phyloP scores from a whole-genome alignment of 2,329 filamentous ascomycete species.

The Colletotrichum eremochloae region DNA sequence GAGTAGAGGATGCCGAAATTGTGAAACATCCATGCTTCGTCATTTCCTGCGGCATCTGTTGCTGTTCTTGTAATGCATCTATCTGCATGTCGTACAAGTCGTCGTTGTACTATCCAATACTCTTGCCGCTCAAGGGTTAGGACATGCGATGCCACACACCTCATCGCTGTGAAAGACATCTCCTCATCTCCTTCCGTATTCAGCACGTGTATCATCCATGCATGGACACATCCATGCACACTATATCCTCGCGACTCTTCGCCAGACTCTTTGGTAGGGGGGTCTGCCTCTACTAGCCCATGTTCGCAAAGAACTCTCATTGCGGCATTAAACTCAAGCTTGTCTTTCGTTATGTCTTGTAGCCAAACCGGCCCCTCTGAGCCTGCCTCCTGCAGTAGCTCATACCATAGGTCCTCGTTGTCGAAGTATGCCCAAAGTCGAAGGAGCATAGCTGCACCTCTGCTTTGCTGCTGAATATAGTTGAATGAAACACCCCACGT shows the following conservation, averaged over 20 bases:
- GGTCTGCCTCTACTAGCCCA: constrained; percentile 13
- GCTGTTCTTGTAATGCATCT: constrained; percentile 34
- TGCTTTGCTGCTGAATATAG: constrained; percentile 51
- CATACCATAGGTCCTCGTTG: constrained; percentile 60
- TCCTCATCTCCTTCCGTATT: constrained; percentile 41
- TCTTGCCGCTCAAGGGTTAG: constrained; percentile 30
- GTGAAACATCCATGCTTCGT: constrained; percentile 31
- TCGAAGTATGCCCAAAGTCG: constrained; percentile 59
- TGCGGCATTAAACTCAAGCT: constrained; percentile 46
- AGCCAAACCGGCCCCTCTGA: constrained; percentile 45
- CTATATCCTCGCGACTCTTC: constrained; percentile 47
- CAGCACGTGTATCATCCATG: constrained; percentile 48
- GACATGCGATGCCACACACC: constrained; percentile 38
- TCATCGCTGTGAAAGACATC: constrained; percentile 24
- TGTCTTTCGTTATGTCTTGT: constrained; percentile 42
- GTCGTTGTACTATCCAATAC: constrained; percentile 41
- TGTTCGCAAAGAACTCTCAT: constrained; percentile 49
- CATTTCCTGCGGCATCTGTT: constrained; percentile 1
- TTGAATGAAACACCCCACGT: constrained; percentile 57
- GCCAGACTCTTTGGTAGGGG: constrained; percentile 18
- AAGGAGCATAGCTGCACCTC: constrained; percentile 51
- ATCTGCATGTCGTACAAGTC: constrained; percentile 44
- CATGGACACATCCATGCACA: constrained; percentile 52
- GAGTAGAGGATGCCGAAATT: constrained; percentile 45
- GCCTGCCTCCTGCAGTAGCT: constrained; percentile 51